phyloP scores from a whole-genome alignment of 768 basidiomycete genomes.

The Amanita pallidorosea region DNA sequence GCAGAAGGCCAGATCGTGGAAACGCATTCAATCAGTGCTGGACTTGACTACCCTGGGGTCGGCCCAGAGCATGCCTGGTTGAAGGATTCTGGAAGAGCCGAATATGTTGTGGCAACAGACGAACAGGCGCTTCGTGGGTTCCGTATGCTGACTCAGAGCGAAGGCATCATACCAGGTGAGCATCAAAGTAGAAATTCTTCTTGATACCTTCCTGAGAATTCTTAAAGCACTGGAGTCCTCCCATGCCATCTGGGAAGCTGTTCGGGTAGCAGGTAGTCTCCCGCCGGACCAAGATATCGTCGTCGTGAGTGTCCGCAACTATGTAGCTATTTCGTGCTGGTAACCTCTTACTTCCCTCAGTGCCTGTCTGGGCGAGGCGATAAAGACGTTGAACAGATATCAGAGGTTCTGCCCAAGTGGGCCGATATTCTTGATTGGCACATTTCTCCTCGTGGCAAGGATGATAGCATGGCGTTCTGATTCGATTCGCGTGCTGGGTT shows the following conservation, averaged over 20 bases:
- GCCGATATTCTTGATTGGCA: constrained; percentile 93
- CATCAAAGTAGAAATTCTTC: background rate
- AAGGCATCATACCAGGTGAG: constrained; percentile 94
- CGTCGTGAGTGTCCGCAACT: constrained; percentile 48
- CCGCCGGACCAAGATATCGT: constrained; percentile 82
- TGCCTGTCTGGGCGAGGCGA: constrained; percentile 94
- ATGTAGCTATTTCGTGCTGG: background rate
- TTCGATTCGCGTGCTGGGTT: background rate
- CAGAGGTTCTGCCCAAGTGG: constrained; percentile 92
- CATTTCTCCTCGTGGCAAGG: constrained; percentile 30
- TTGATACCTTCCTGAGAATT: background rate
- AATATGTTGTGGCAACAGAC: constrained; percentile 90
- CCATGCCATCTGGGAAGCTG: constrained; percentile 91
- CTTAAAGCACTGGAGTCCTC: constrained; percentile 80
- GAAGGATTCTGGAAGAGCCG: constrained; percentile 88
- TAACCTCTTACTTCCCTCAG: constrained; percentile 25
- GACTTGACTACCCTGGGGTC: constrained; percentile 93
- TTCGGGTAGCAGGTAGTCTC: constrained; percentile 75
- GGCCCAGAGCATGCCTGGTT: constrained; percentile 98
- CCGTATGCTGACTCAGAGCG: constrained; percentile 80
- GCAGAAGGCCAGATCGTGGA: constrained; percentile 88
- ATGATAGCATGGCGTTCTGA: background rate
- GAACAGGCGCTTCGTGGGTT: constrained; percentile 91
- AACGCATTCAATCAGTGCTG: constrained; percentile 95
- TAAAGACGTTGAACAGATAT: constrained; percentile 97